These are phyloP conservation scores for Trypanosoma congolense DNA, from an alignment of 208 protist genomes.

Conservation along the genomic window DNA sequence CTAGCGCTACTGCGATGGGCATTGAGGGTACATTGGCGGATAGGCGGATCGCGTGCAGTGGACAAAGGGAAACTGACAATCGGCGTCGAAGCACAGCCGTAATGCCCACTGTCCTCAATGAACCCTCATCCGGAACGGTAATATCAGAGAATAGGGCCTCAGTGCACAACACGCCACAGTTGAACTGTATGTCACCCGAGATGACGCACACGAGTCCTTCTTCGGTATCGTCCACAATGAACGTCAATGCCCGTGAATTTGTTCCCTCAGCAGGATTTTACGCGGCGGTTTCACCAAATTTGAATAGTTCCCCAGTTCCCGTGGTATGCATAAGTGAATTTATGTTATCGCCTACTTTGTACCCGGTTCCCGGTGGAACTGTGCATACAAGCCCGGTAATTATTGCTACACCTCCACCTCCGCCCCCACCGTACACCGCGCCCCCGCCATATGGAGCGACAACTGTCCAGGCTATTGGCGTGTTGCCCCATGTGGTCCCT, in stretches of 20 bases:
- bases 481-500: background rate
- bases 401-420: slow-evolving; percentile 24
- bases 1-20: background rate
- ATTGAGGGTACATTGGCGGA: background rate
- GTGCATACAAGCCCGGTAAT: background rate
- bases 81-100: background rate
- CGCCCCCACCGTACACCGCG: slow-evolving; percentile 34
- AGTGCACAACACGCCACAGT: slow-evolving; percentile 2
- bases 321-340: slow-evolving; percentile 1
- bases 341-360: background rate
- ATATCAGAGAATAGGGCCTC: background rate
- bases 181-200: background rate
- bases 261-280: slow-evolving; percentile 38
- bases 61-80: background rate
- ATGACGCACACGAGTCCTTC: slow-evolving; percentile 7
- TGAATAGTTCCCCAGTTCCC: slow-evolving; percentile 9
- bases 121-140: background rate
- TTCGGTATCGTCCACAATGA: slow-evolving; percentile 44
- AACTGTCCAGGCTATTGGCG: background rate
- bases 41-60: background rate
- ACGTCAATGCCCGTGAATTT: slow-evolving; percentile 77
- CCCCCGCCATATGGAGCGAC: slow-evolving; percentile 20
- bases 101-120: background rate
- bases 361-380: background rate
- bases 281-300: slow-evolving; percentile 18